Percentiles rank a stretch among this genome's conserved stretches.
Conservation (phyloP, 2,329 filamentous ascomycete genomes). For the Fonsecaea multimorphosa region DNA sequence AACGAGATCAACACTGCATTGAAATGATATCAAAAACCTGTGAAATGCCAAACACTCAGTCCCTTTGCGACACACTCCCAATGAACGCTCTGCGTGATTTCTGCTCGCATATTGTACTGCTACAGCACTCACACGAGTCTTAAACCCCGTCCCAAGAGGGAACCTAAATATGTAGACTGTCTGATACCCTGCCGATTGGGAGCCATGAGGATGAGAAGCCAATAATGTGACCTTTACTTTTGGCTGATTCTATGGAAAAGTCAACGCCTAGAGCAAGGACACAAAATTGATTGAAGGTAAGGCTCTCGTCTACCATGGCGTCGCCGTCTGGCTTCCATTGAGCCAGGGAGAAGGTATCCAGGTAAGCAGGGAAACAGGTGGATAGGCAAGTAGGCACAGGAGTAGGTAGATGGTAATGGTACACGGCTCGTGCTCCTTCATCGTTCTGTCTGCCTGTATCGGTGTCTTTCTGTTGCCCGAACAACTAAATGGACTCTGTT, state of each 20-base stretch:
- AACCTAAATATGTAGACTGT: too few species aligned
- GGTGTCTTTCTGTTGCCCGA: neutral
- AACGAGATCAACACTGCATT: conserved; percentile 20
- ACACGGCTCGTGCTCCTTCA: neutral
- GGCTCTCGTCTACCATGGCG: neutral
- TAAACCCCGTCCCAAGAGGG: too few species aligned
- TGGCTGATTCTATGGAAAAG: too few species aligned
- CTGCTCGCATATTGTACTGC: neutral
- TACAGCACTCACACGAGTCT: too few species aligned
- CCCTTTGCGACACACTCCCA: too few species aligned
- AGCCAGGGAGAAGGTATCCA: neutral
- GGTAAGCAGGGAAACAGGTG: neutral
- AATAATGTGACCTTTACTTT: too few species aligned
- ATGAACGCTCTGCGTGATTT: neutral
- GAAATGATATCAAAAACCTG: conserved; percentile 17
- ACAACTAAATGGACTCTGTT: neutral
- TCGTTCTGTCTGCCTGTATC: neutral
- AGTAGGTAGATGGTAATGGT: neutral
- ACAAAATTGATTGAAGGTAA: too few species aligned
- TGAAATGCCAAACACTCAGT: neutral
- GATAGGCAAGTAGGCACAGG: neutral
- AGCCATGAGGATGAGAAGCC: too few species aligned
- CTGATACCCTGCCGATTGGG: too few species aligned
- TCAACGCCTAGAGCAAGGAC: too few species aligned
- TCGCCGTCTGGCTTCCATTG: neutral